Conservation (phyloP, 2,329 filamentous ascomycete species). For the Zymoseptoria passerinii region DNA sequence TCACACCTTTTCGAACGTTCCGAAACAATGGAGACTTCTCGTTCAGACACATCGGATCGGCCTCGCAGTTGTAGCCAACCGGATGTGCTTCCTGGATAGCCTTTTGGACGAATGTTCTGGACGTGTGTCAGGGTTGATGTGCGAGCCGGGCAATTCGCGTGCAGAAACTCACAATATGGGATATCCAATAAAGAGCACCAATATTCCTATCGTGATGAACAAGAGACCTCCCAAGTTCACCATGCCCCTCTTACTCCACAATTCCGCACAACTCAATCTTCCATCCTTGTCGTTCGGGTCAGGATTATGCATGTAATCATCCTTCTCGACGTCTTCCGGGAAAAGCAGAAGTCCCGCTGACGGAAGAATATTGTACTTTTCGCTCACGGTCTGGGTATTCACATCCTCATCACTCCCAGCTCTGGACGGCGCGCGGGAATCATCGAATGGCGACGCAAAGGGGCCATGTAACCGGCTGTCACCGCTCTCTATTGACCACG, state of each 20-base stretch:
- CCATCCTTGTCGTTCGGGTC: slow-evolving; percentile 55
- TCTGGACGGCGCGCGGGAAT: slow-evolving; percentile 51
- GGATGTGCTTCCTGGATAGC: slow-evolving; percentile 25
- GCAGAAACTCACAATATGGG: slow-evolving; percentile 52
- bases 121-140: slow-evolving; percentile 7
- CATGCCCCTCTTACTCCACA: slow-evolving; percentile 57
- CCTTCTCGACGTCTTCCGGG: slow-evolving; percentile 65
- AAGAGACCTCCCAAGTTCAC: slow-evolving; percentile 56
- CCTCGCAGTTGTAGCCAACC: slow-evolving; percentile 31
- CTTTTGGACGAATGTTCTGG: slow-evolving; percentile 50
- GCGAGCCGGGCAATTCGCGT: neutral
- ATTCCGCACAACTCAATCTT: slow-evolving; percentile 49
- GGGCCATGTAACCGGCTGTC: slow-evolving; percentile 43
- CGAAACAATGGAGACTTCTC: slow-evolving; percentile 44
- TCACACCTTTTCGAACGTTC: slow-evolving; percentile 53
- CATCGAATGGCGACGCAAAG: slow-evolving; percentile 50
- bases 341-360: slow-evolving; percentile 59
- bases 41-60: slow-evolving; percentile 42
- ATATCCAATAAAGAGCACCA: slow-evolving; percentile 61
- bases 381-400: slow-evolving; percentile 64
- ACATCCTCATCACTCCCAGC: slow-evolving; percentile 57
- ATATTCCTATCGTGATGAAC: slow-evolving; percentile 51
- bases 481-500: slow-evolving; percentile 53
- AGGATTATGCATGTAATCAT: slow-evolving; percentile 64
- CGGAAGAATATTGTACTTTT: slow-evolving; percentile 65